Evolutionary conservation across 106 monocot genomes (phyloP), one percentile per base, ranked within the genome.

Genomic region (Posidonia australis): DNA sequence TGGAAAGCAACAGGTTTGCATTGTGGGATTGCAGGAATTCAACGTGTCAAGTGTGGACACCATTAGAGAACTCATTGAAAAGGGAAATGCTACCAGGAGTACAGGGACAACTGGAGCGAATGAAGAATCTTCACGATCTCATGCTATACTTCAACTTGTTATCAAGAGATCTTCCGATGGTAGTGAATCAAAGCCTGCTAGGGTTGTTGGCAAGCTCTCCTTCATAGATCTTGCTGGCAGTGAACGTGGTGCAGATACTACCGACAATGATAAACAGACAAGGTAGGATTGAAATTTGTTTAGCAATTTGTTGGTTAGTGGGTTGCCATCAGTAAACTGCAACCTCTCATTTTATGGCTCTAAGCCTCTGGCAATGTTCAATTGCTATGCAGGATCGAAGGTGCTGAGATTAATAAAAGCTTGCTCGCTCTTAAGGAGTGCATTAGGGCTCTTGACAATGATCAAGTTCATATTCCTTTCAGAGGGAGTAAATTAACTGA

Each of bases 361-460:
- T 43, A 19, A 43, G 24, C 12, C 3, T 5, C 43, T 46, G 44
- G 24, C 16, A 20, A 36, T 13, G 9, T 51, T 17, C 47, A 7
- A 49, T 43, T 51, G 23, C 24, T 54, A 22, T 80, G 66, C 94
- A 96, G 94, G 58, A 96, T 96, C 64, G 94, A 96, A 75, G 94
- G 94, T 62, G 94, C 94, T 65, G 94, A 96, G 74, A 96, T 96
- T 70, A 96, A 96, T 64, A 96, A 96, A 78, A 96, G 90, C 74
- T 78, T 96, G 75, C 81, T 96, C 51, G 90, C 94, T 1, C 58
- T 96, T 69, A 96, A 96, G 70, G 94, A 96, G 67, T 96, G 94
- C 62, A 96, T 96, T 55, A 82, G 94, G 63, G 94, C 94, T 66
- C 86, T 96, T n/a, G 94, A 96, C 75, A 90, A 83, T 66, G 90